Evolutionary conservation across 768 basidiomycete species (phyloP), one percentile per base, ranked within the genome.

Genomic region (Lanmaoa pseudosensibilis): DNA sequence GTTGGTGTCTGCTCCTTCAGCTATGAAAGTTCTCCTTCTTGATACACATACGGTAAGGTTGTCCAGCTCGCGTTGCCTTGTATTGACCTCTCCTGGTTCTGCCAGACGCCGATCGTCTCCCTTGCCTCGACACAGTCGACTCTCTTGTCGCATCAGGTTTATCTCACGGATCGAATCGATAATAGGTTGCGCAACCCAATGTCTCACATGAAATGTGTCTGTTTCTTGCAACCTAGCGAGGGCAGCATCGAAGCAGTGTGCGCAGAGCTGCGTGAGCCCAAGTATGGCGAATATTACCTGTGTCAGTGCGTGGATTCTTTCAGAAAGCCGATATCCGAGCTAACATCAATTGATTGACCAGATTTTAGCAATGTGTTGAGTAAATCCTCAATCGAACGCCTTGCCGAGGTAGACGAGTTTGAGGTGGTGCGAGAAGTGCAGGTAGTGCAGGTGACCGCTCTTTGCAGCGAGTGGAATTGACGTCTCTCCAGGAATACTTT

Each of bases 361-460:
- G 96, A 97, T 74, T 99, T 99, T 70, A 98, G 94, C 75, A 98
- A 94, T 65, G 85, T 91, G 39, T 73, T 99, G 60, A 92, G 83
- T 60, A 98, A 98, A 77, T 79, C 82, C 5, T 83, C 88, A 27
- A 98, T 99, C 47, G 97, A 98, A 73, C 83, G 92, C 11, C 79
- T 98, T 49, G 97, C 97, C 0, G 88, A 92, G 64, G 91, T 88
- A 19, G 97, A 99, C 69, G 93, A 97, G 72, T 92, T 92, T 60
- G 97, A 99, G 72, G 90, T 98, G 18, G 96, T 99, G 15, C 84
- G 86, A 52, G 97, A 99, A 76, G 91, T 99, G 2, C 97, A 99
- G 84, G 95, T 95, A 66, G 56, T 80, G 60, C 8, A 32, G 46
- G 12, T 36, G 37, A 46, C 50, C 41, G 32, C 38, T 55, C 46